phyloP scores from a whole-genome alignment of 768 basidiomycete genomes.

The Calocybe gangraenosa region DNA sequence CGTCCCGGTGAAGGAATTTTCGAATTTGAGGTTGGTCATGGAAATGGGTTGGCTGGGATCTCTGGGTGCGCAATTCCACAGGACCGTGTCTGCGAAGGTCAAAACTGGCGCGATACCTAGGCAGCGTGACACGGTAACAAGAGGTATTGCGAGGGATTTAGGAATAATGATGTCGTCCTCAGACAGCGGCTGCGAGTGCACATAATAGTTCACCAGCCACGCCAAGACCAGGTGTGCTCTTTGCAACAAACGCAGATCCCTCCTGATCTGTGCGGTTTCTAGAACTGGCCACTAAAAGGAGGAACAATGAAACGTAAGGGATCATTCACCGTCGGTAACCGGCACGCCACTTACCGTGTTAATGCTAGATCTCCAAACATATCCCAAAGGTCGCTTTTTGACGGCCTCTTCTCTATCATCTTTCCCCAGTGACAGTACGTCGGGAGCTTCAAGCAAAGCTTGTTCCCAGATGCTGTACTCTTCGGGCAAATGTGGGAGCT shows the following conservation, averaged over 20 bases:
- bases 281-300: slow-evolving; percentile 66
- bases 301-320: slow-evolving; percentile 6
- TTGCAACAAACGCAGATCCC: slow-evolving; percentile 60
- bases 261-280: slow-evolving; percentile 45
- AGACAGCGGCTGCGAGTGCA: slow-evolving; percentile 65
- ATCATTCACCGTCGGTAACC: slow-evolving; percentile 7
- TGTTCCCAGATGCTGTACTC: slow-evolving; percentile 69
- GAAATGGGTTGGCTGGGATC: slow-evolving; percentile 57
- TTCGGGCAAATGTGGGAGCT: slow-evolving; percentile 50
- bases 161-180: slow-evolving; percentile 58
- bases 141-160: slow-evolving; percentile 69
- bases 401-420: slow-evolving; percentile 46
- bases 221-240: slow-evolving; percentile 88
- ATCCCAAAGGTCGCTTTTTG: slow-evolving; percentile 49
- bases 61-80: slow-evolving; percentile 82
- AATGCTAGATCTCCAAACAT: slow-evolving; percentile 64
- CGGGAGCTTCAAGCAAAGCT: slow-evolving; percentile 51
- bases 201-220: slow-evolving; percentile 88
- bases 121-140: slow-evolving; percentile 67
- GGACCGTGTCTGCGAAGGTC: slow-evolving; percentile 93
- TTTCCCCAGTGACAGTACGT: slow-evolving; percentile 52
- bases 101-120: slow-evolving; percentile 90
- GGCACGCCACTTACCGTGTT: slow-evolving; percentile 47
- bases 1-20: slow-evolving; percentile 78
- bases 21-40: slow-evolving; percentile 69